Conservation (phyloP, 805 yeast species). For the Cyberlindnera nakhonratchasimensis region DNA sequence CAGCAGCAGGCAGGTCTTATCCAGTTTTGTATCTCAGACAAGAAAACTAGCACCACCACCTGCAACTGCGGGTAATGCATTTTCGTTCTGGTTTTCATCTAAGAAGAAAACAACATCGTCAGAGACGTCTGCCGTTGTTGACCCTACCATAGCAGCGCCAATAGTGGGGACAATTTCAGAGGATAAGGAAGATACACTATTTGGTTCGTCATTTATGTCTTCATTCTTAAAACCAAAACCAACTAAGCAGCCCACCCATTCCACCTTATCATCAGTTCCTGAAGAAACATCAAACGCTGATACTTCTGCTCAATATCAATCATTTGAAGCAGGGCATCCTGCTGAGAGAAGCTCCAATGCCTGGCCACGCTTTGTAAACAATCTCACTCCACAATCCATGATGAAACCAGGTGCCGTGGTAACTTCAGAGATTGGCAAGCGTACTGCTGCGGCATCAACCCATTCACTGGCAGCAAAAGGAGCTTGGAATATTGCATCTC, state of each 20-base stretch:
- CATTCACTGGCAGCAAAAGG: neutral
- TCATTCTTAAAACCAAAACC: conserved; percentile 5
- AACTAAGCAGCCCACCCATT: neutral
- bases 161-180: neutral
- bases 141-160: neutral
- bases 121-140: neutral
- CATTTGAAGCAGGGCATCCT: conserved; percentile 2
- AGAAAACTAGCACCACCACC: conserved; percentile 10
- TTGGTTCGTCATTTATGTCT: conserved; percentile 2
- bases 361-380: conserved; percentile 6
- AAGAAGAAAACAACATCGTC: conserved; percentile 4
- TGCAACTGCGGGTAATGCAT: conserved; percentile 1
- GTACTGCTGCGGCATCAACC: neutral
- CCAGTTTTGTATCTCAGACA: conserved; percentile 15
- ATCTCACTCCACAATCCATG: conserved; percentile 4
- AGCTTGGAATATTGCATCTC: conserved; percentile 3
- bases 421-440: conserved; percentile 8
- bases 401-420: conserved; percentile 2
- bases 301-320: conserved; percentile 1
- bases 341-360: neutral
- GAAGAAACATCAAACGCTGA: conserved; percentile 1
- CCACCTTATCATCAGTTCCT: neutral
- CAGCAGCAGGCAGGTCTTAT: conserved; percentile 11
- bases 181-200: neutral
- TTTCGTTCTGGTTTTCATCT: conserved; percentile 15